Evolutionary conservation across 1,139 yeast species (phyloP).

Genomic region (Maudiozyma humilis): DNA sequence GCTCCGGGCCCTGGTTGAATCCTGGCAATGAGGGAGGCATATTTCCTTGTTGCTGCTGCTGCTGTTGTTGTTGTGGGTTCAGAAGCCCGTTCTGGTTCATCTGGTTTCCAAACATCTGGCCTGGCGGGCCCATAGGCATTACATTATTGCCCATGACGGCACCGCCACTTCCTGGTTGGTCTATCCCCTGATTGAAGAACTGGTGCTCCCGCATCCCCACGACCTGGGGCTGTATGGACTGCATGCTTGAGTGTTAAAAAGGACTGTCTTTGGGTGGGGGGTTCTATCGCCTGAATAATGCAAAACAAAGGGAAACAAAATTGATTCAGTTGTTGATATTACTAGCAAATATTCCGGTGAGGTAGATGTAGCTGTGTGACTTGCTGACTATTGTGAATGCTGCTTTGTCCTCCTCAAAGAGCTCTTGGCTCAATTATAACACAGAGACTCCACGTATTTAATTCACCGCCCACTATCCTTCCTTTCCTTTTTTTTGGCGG

Average conservation of each 20-base stretch:
- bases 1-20: conserved; percentile 15
- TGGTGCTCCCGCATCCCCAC: conserved; percentile 28
- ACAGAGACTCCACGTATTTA: too few relatives aligned
- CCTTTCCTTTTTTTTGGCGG: too few relatives aligned
- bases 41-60: conserved; percentile 11
- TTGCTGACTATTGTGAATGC: too few relatives aligned
- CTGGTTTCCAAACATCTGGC: conserved; percentile 26
- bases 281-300: too few relatives aligned
- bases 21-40: conserved; percentile 15
- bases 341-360: too few relatives aligned
- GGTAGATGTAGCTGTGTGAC: too few relatives aligned
- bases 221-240: conserved; percentile 23
- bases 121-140: conserved; percentile 17
- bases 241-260: conserved; percentile 14
- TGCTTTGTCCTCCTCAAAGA: too few relatives aligned
- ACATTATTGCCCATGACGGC: neutral
- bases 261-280: too few relatives aligned
- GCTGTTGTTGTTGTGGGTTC: conserved; percentile 9
- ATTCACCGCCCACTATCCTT: too few relatives aligned
- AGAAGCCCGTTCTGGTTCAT: conserved; percentile 20
- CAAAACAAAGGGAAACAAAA: too few relatives aligned
- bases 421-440: too few relatives aligned
- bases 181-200: conserved; percentile 20
- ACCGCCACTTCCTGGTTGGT: conserved; percentile 16
- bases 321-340: too few relatives aligned